Base-by-base conservation (phyloP, 345 rosid species). In the Boechera retrofracta region DNA sequence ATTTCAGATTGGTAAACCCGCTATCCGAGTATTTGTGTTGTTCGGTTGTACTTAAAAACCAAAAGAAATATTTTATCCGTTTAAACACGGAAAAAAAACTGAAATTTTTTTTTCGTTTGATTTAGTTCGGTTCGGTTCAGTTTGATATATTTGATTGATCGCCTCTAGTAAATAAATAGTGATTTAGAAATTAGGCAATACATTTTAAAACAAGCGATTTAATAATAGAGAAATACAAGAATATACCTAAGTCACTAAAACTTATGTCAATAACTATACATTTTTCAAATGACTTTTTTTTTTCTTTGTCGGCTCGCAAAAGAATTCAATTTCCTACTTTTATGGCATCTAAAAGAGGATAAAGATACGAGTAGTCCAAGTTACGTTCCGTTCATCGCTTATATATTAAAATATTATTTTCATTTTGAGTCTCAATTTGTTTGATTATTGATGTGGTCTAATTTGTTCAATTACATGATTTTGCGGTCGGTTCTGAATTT, bases 321-420 rank as follows among this genome's bases (percentile, higher is more conserved):
- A 64, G 67, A 71, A 74, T 64, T 64, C 64, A 55, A 36, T 77
- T 76, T 64, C 36, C 24, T 56, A 71, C 72, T 56, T 77, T 77
- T 42, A n/a, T 48, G 41, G 60, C 38, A 54, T 64, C 72, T 64
- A 64, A 77, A 77, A 71, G 71, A 55, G 45, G 53, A 71, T 26
- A 71, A 77, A 71, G 60, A 77, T 71, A 16, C 76, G 67, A 77
- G 76, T 77, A 77, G 80, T 77, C 61, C 72, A 71, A 56, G 55
- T 77, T 77, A 64, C 76, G 80, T 76, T 76, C 79, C 64, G 3
- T 41, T 51, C 38, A 24, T 51, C 55, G 11, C 62, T 42, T 42
- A 33, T 55, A 21, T 55, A 31, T 44, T 33, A 28, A 16, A 39
- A 18, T 10, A 28, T 16, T 51, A 10, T 10, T 49, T 59, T 61